Evolutionary conservation across 805 yeast species (phyloP), one percentile per base, ranked within the genome.

Genomic region (Lipomyces yamadae): DNA sequence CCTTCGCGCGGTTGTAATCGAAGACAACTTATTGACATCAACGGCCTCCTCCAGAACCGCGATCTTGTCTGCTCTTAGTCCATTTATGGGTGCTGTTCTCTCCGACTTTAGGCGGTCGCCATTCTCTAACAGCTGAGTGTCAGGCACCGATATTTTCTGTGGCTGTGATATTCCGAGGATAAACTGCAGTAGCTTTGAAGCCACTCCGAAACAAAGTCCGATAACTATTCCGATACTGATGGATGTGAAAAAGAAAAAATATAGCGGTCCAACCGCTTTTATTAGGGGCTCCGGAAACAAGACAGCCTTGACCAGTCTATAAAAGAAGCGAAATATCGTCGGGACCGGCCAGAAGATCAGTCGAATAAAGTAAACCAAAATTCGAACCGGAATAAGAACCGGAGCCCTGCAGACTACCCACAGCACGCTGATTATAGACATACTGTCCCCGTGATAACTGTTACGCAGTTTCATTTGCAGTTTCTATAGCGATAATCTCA

Each of bases 261-360:
- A 68, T 5, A 68, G 54, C 32, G 70, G 64, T 6, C 63, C 70
- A n/a, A 63, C 33, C n/a, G 70, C 29, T 7, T 15, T 37, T 13
- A 57, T 11, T 6, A 68, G 24, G 2, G 35, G 30, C 45, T 48
- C 18, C 30, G 70, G 67, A 35, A 67, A 60, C 54, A 66, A 11
- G 13, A 66, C 32, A 42, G 48, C 34, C 18, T 39, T 35, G 33
- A 57, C 30, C 3, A 50, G 29, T 15, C 29, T 4, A 10, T 15
- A 29, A 15, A 62, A 11, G 34, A 35, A 57, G n/a, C 60, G 39
- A 11, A 48, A 42, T 13, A 54, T 37, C 29, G 55, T 55, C 29
- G 65, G 63, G n/a, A 68, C n/a, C 35, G 71, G 71, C 71, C 71
- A 68, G 48, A 68, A 63, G 4, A 66, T 11, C 15, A 42, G 45